Base-by-base conservation (phyloP, 345 rosid species). In the Lumnitzera racemosa region DNA sequence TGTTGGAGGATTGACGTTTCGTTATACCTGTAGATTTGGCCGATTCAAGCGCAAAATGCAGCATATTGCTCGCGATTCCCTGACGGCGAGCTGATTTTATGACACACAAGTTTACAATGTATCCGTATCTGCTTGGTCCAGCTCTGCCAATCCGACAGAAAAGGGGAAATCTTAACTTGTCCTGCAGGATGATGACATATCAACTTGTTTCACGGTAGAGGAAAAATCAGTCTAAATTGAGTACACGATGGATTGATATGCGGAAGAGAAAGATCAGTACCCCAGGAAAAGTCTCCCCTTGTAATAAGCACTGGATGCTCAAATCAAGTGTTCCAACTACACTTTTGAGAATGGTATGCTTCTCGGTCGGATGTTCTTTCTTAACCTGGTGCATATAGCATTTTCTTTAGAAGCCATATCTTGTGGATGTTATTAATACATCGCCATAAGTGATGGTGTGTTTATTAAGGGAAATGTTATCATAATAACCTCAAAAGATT, bases 231-330 rank as follows among this genome's bases (percentile, higher is more conserved):
- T 17, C 54, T 1, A 17, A 47, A 47, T 51, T 59, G 50, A 61
- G 31, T 27, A 27, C 5, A 2, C 0, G 16, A 12, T 20, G 24
- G 58, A 52, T 17, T 53, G 49, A 24, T 15, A 27, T 27, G 8
- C 23, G 47, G 31, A 60, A 29, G 51, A 57, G 14, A 57, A 60
- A 3, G 15, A 27, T 51, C 57, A 3, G 36, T 73, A 88, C 96
- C 95, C 87, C 95, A 12, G 98, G 98, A 74, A 84, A 84, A 46
- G 83, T 86, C 81, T 88, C 96, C 67, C 92, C 96, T 15, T 74
- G 84, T 67, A 81, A 59, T 65, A 84, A 80, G 73, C 71, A 63
- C 8, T 79, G 76, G 53, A 88, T 68, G 70, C 84, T 86, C 71
- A 84, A 72, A 74, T 88, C 95, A 53, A 91, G 98, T 50, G 98